Conservation (phyloP, 2,329 filamentous ascomycete genomes). For the Cercospora sesami region DNA sequence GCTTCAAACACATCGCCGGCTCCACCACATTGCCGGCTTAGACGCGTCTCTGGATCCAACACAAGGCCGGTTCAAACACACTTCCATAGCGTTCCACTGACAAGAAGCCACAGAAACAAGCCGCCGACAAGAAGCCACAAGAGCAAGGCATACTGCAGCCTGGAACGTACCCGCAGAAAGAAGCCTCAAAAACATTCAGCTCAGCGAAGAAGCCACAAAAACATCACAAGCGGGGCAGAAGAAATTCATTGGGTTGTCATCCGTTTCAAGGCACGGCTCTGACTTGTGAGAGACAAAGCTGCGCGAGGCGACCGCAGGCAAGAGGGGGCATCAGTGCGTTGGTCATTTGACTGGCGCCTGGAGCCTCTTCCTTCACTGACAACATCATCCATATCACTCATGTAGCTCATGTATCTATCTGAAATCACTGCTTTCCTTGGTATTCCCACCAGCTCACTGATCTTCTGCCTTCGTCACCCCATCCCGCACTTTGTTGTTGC, state of each 20-base stretch:
- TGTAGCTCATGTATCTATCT: background rate
- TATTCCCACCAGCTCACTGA: background rate
- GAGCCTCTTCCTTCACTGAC: background rate
- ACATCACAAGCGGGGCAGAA: background rate
- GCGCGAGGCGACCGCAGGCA: constrained; percentile 1
- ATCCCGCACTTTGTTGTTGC: background rate
- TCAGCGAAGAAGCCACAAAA: constrained; percentile 8
- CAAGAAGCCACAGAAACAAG: background rate
- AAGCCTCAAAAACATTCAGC: background rate
- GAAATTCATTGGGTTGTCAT: background rate
- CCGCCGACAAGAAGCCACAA: constrained; percentile 2
- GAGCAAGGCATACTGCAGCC: background rate
- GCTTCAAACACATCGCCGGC: background rate
- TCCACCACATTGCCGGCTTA: background rate
- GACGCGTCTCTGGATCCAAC: background rate
- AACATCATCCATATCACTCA: background rate
- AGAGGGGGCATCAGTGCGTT: constrained; percentile 3
- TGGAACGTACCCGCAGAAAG: background rate
- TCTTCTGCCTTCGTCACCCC: background rate
- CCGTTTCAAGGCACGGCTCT: constrained; percentile 1
- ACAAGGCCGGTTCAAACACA: background rate
- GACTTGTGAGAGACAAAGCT: background rate
- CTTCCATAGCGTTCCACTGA: background rate
- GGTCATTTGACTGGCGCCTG: constrained; percentile 1
- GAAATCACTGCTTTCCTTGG: background rate